Evolutionary conservation across 2,329 filamentous ascomycete species (phyloP), one percentile per base, ranked within the genome.

Genomic region (Fusarium bactridioides): DNA sequence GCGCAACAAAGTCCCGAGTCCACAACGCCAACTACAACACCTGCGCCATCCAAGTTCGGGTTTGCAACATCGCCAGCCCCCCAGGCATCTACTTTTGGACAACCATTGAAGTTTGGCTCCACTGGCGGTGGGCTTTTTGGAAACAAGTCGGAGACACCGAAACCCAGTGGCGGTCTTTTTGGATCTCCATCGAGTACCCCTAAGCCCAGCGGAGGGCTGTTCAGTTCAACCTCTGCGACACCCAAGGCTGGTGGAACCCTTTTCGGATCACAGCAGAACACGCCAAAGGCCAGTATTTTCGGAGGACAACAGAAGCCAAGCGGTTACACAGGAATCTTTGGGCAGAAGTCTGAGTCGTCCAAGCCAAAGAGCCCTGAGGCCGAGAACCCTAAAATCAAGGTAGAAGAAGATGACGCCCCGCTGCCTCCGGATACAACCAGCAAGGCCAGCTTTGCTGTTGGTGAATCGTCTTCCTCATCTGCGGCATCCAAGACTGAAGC

Each of bases 341-440:
- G 76, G 4, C 67, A 74, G 37, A 70, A 75, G 57, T 57, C 70
- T 16, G 74, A 72, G 25, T 29, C 38, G 18, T 29, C 64, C 10
- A 74, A 75, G 47, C 43, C 71, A 4, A 61, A 66, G 45, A 60
- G 35, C 25, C n/a, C 61, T 13, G 64, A 61, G 37, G 70, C 62
- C 29, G 74, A 75, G n/a, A 74, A 79, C 9, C 79, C 81, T 7
- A 81, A 83, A 66, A 77, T 80, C 53, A 86, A 84, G 70, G 68
- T 77, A 43, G 79, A 79, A 48, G 75, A 79, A 41, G 73, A 78
- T 62, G 82, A 82, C 66, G 79, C 76, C 27, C 87, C 88, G 64
- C 79, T 89, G 9, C 87, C 88, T 38, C 87, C 88, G 27, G 87
- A 89, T 69, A 80, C 86, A 64, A 88, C 83, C 60, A 90, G 87